phyloP scores from a whole-genome alignment of 768 basidiomycete species.

The Leucosporidium creatinivorum region DNA sequence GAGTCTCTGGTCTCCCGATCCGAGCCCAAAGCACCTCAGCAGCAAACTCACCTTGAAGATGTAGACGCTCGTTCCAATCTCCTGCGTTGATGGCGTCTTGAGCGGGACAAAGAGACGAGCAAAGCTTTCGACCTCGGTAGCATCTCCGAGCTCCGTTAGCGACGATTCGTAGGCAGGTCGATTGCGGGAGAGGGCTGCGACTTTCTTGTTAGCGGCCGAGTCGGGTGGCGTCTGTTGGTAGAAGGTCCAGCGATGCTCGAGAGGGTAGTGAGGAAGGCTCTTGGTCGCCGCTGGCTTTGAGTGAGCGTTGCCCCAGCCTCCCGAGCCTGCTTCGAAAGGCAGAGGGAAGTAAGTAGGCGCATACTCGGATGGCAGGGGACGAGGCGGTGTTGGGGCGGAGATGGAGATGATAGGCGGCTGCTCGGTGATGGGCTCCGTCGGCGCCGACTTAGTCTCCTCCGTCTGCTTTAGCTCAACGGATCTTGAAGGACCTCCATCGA shows the following conservation, averaged over 20 bases:
- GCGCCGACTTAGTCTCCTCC: no score
- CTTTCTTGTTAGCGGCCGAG: background rate
- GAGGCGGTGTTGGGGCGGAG: no score
- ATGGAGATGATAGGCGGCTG: no score
- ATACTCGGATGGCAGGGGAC: no score
- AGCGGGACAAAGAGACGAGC: background rate
- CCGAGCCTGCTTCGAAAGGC: no score
- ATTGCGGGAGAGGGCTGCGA: background rate
- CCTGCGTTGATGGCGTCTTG: slow-evolving; percentile 1
- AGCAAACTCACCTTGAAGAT: slow-evolving; percentile 1
- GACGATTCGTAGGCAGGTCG: background rate
- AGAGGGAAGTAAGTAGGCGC: no score
- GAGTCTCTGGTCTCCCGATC: no score
- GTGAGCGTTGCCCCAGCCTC: no score
- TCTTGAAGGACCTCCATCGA: no score
- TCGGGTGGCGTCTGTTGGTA: background rate
- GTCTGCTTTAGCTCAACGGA: no score
- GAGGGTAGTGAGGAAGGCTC: background rate
- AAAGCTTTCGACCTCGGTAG: background rate
- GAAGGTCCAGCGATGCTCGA: slow-evolving; percentile 2
- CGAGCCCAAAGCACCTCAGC: background rate
- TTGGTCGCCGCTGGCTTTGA: no score
- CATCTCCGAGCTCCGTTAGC: background rate
- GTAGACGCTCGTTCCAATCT: background rate
- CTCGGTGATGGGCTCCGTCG: no score